A percentile compares a stretch with the other conserved stretches of the same genome.
phyloP scores from a whole-genome alignment of 2,329 filamentous ascomycete genomes.

The Fusarium aywerte region DNA sequence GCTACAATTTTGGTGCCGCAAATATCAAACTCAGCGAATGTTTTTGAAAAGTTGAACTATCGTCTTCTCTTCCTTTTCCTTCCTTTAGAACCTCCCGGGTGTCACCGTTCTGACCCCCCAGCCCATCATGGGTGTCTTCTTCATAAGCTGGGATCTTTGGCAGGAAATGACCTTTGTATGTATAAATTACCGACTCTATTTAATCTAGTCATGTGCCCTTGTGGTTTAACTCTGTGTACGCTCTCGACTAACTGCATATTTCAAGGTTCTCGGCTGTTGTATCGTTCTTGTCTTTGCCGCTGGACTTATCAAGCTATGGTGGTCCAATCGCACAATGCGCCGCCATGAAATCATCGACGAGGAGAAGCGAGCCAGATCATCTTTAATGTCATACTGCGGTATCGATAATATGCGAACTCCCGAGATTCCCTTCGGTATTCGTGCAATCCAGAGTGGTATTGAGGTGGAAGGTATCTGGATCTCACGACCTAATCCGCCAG shows the following conservation, averaged over 20 bases:
- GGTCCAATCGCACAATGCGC: constrained; percentile 64
- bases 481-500: constrained; percentile 61
- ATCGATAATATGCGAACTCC: constrained; percentile 55
- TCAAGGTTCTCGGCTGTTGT: constrained; percentile 75
- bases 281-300: constrained; percentile 76
- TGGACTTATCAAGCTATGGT: constrained; percentile 75
- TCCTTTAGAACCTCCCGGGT: background rate
- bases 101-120: constrained; percentile 5
- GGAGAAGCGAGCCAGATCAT: constrained; percentile 67
- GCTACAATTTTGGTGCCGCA: constrained; percentile 34
- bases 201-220: no score
- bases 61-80: background rate
- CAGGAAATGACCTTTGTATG: constrained; percentile 90
- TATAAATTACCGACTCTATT: constrained; percentile 35
- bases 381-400: constrained; percentile 66
- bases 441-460: constrained; percentile 84
- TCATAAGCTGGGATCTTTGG: constrained; percentile 81
- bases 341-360: constrained; percentile 73
- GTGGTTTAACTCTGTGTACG: fast-evolving
- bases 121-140: constrained; percentile 62
- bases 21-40: constrained; percentile 11
- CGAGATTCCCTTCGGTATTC: constrained; percentile 85
- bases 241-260: constrained; percentile 1
- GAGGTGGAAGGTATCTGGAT: constrained; percentile 89
- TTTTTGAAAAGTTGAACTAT: constrained; percentile 24